A percentile compares a stretch with the other conserved stretches of the same genome.
phyloP scores from a whole-genome alignment of 148 eudicot species.

The Salicornia ramosissima region DNA sequence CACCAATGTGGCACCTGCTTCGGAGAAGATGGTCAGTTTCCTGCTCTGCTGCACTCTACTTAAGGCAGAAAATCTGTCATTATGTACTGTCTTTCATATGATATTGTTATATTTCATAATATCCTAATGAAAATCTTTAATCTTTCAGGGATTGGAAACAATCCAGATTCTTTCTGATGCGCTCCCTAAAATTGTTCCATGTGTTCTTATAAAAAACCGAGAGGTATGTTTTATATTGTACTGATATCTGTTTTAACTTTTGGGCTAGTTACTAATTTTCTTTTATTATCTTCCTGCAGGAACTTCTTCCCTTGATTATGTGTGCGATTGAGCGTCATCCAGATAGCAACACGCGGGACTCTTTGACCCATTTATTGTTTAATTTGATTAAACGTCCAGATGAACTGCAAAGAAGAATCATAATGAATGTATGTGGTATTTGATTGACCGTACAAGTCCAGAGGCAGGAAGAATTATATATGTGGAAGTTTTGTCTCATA shows the following conservation, averaged over 20 bases:
- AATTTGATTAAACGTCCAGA: slow-evolving; percentile 97
- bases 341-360: slow-evolving; percentile 80
- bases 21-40: slow-evolving; percentile 55
- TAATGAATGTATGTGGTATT: slow-evolving; percentile 79
- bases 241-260: slow-evolving; percentile 5
- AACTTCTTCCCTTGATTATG: slow-evolving; percentile 98
- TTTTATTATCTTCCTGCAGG: slow-evolving; percentile 40
- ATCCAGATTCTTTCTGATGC: slow-evolving; percentile 92
- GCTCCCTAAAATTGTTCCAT: slow-evolving; percentile 95
- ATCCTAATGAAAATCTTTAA: slow-evolving; percentile 13
- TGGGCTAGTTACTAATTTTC: slow-evolving; percentile 9
- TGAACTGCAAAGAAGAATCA: slow-evolving; percentile 92
- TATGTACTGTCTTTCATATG: neutral
- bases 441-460: neutral
- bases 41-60: neutral
- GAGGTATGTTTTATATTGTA: slow-evolving; percentile 53
- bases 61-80: neutral
- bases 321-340: slow-evolving; percentile 99
- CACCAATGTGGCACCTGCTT: slow-evolving; percentile 34
- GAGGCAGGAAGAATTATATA: neutral
- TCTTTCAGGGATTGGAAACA: slow-evolving; percentile 74
- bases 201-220: slow-evolving; percentile 91
- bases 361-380: slow-evolving; percentile 91
- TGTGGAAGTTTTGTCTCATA: neutral
- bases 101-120: neutral